Evolutionary conservation across 805 yeast genomes (phyloP), one percentile per base, ranked within the genome.

Genomic region (Yamadazyma sp.): DNA sequence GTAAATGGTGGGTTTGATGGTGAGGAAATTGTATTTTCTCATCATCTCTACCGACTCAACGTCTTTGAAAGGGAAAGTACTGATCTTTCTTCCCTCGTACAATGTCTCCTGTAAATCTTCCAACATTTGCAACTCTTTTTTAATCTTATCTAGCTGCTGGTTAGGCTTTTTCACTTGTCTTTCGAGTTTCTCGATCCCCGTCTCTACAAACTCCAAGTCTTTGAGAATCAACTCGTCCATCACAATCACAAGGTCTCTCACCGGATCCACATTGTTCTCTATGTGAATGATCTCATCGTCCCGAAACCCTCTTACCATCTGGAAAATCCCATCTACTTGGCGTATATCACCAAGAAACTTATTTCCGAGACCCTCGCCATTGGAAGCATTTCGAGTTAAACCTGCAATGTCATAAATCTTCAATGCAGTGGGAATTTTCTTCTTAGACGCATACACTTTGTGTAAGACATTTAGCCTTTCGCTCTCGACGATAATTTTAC

Each of bases 1-100:
- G 45, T 82, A 81, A 11, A 88, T 77, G 2, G 90, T 79, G n/a
- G 96, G 96, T 55, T 89, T 89, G 3, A 95, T 89, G 1, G 96
- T 88, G 34, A 89, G 62, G 35, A 89, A 75, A 50, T 79, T 82
- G 67, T 85, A 77, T 24, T 75, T 70, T 60, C 85, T 86, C 38
- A 87, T 73, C 33, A 82, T 67, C 19, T 74, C 78, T 28, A 82
- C 77, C 50, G 88, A 93, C 28, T 55, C 57, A 18, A 74, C 75
- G 20, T 70, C 65, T 12, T 74, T 66, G 88, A 93, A 85, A 4
- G 56, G 55, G 26, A 70, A 74, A 35, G 75, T 70, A 35, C 80
- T 78, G 30, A 82, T 77, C 51, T 86, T 72, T 48, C 76, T 65
- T 22, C 86, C 83, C 40, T 73, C 62, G 38, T 66, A 68, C 14